Evolutionary conservation across 352 stramenopile genomes (phyloP), one percentile per base, ranked within the genome.

Genomic region (Pythium phragmitis): DNA sequence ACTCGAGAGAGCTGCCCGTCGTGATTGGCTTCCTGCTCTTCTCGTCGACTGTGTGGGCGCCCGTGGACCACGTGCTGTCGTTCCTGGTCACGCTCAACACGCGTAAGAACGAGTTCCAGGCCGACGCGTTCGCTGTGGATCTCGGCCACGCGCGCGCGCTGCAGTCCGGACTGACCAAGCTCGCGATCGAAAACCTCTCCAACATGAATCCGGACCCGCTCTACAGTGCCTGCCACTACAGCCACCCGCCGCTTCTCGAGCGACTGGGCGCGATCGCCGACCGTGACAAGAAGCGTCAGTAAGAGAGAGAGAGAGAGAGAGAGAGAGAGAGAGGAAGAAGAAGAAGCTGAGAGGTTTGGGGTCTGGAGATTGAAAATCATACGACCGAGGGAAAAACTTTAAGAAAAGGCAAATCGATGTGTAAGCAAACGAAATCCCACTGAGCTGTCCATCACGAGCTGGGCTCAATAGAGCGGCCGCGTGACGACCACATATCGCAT

Each of bases 171-270:
- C 85, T 99, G 41, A 96, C 91, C 48, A 99, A 99, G 82, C 96
- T 99, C 50, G 88, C 93, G 73, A 85, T 99, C 57, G 96, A 99
- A 73, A 99, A 99, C 73, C 76, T 99, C 26, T 88, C 87, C 67
- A 98, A 98, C 69, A 98, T 99, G 92, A 98, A 97, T 71, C 91
- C 94, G 41, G 96, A 99, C 77, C 65, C 55, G 57, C 87, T 94
- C 67, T 99, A 98, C 79, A 96, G 85, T 36, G 91, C 87, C 13
- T 98, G 98, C 72, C 96, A 99, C 81, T 99, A 99, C 80, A 98
- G 82, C 68, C 97, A 99, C 75, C 97, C 97, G 36, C 95, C 96
- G 43, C 78, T 99, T 36, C 85, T 99, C 4, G 95, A 99, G 72
- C 87, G 97, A 14, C 80, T 99, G 8, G 89, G 84, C 45, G 96